Conservation (phyloP, 192 early-diverging fungal genomes). For the Backusella tuberculispora region DNA sequence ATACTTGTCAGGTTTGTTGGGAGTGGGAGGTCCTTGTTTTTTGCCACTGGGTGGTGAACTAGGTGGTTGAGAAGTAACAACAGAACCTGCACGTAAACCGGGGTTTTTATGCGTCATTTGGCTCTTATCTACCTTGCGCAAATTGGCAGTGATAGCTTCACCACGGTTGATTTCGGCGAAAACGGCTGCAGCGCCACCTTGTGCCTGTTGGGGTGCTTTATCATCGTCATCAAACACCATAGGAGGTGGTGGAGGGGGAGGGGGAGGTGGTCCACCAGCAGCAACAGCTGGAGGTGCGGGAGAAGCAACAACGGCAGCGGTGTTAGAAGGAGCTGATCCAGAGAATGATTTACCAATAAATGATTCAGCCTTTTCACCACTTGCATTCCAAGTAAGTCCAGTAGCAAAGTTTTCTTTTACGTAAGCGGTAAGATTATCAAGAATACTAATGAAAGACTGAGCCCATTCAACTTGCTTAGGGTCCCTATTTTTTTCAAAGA, state of each 20-base stretch:
- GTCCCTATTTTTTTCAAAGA: slow-evolving; percentile 54
- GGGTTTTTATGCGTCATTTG: slow-evolving; percentile 99
- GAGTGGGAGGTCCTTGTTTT: slow-evolving; percentile 54
- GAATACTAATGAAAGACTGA: slow-evolving; percentile 65
- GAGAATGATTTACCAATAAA: slow-evolving; percentile 40
- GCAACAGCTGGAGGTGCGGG: slow-evolving; percentile 47
- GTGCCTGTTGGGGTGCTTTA: slow-evolving; percentile 23
- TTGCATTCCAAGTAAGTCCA: slow-evolving; percentile 91
- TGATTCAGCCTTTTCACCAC: slow-evolving; percentile 61
- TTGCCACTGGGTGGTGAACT: slow-evolving; percentile 24
- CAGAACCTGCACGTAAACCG: slow-evolving; percentile 66
- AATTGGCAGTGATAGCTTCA: slow-evolving; percentile 67
- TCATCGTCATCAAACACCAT: slow-evolving; percentile 31
- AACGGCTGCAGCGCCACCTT: slow-evolving; percentile 60
- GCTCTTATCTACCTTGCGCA: slow-evolving; percentile 92
- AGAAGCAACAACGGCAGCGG: slow-evolving; percentile 38
- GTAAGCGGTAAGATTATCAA: slow-evolving; percentile 81
- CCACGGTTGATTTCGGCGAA: slow-evolving; percentile 91
- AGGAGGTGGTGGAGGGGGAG: slow-evolving; percentile 63
- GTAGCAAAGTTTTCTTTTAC: slow-evolving; percentile 90
- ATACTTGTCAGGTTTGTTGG: slow-evolving; percentile 58
- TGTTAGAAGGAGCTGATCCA: slow-evolving; percentile 33
- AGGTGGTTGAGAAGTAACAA: slow-evolving; percentile 46
- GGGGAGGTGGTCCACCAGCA: slow-evolving; percentile 51
- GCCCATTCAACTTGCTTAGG: slow-evolving; percentile 86